These are phyloP conservation scores for Naematelia encephala DNA, from an alignment of 768 basidiomycete genomes.

Conservation along the genomic window DNA sequence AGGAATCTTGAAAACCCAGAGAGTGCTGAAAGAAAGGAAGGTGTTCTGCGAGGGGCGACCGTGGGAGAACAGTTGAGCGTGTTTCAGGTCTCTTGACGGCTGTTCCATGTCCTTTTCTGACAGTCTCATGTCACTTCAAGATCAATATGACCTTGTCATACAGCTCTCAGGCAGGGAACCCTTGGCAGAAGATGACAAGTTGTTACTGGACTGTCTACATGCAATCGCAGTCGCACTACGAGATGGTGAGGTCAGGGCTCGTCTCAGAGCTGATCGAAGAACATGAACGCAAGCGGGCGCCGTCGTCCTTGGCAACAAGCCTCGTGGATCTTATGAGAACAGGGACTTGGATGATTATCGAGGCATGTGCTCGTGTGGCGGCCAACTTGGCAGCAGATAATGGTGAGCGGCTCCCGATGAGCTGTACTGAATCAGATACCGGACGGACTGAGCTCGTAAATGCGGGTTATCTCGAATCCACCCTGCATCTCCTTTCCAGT, in stretches of 20 bases:
- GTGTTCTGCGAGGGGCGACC: not conserved
- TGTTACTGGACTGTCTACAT: not conserved
- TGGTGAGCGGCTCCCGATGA: conserved; percentile 1
- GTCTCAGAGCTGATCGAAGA: not conserved
- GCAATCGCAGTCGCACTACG: not conserved
- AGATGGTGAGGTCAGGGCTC: not conserved
- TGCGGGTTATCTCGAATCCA: conserved; percentile 9
- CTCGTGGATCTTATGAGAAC: not conserved
- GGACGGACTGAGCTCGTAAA: not conserved
- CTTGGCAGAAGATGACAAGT: not conserved
- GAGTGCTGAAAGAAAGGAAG: not conserved
- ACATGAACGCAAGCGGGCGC: not conserved
- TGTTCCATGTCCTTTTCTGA: not conserved
- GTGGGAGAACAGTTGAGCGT: not conserved
- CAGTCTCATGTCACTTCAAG: not conserved
- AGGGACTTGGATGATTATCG: not conserved
- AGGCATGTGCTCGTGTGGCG: conserved; percentile 14
- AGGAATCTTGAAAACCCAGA: not conserved
- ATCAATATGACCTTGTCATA: not conserved
- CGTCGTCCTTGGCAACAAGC: not conserved
- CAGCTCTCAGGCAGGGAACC: not conserved
- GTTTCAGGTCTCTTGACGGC: not conserved
- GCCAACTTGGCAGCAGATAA: conserved; percentile 23
- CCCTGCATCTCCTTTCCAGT: not conserved
- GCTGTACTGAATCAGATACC: conserved; percentile 5